phyloP scores from a whole-genome alignment of 345 rosid genomes.

The Populus tremula region DNA sequence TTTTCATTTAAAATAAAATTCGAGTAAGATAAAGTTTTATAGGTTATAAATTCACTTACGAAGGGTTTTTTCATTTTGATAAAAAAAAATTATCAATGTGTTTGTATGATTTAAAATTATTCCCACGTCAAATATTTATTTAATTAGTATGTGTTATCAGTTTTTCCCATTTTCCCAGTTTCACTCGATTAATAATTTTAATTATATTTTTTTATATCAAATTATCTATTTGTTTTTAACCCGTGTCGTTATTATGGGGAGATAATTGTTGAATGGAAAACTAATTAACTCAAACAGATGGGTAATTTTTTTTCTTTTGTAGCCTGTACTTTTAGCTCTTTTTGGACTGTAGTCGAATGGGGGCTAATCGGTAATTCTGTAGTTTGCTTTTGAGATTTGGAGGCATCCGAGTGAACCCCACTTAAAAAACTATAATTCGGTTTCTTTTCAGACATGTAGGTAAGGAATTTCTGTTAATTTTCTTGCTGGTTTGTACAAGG shows the following conservation, averaged over 20 bases:
- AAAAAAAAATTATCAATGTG: background rate
- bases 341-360: background rate
- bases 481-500: background rate
- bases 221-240: background rate
- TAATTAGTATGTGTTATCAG: no score
- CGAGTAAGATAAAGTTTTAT: no score
- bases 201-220: background rate
- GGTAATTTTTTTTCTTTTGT: no score
- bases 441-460: constrained; percentile 23
- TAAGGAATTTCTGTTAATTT: constrained; percentile 19
- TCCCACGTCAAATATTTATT: no score
- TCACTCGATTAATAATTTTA: background rate
- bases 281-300: background rate
- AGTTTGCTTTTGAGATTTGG: background rate
- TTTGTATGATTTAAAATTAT: background rate
- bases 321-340: background rate
- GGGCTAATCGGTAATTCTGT: background rate
- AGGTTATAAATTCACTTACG: no score
- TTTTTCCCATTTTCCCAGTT: no score
- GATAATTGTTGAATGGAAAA: background rate
- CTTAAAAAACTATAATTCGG: background rate
- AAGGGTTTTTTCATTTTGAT: no score
- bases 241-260: background rate
- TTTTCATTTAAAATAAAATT: no score
- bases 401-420: constrained; percentile 7